Evolutionary conservation across 2,329 filamentous ascomycete species (phyloP), one percentile per base, ranked within the genome.

Genomic region (Raffaelea deltoideospora): DNA sequence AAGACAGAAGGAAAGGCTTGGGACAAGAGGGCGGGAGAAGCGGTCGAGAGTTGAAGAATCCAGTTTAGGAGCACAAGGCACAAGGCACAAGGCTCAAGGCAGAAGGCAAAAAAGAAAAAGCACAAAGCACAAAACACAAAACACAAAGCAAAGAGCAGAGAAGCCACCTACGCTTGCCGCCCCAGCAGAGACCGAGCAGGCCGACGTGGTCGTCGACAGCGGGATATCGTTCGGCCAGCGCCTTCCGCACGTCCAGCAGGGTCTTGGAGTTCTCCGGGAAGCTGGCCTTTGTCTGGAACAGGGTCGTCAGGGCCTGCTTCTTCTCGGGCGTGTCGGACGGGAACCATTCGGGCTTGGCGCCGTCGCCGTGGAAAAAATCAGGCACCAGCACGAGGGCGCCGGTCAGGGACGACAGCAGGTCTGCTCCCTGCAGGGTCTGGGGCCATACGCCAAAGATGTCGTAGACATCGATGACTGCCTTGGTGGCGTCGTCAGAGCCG

Each of bases 121-220:
- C 9, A n/a, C 6, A 31, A n/a, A 32, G 31, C 3, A 32, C 7
- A 21, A 14, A 32, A 32, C 5, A 11, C 4, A 32, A 7, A 3
- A 13, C 5, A 20, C 5, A 21, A n/a, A 32, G 13, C 4, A 6
- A 30, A 30, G n/a, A 17, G 15, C 7, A 18, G n/a, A 5, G 20
- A 30, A 9, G 19, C 5, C 5, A 36, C 39, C 37, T 30, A 57
- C 51, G 47, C 62, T 45, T 67, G 13, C 63, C 63, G 23, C 65
- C 65, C 62, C 64, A 69, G 47, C 66, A 70, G 6, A 67, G 48
- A 3, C 66, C 66, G 37, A 66, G 57, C 5, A 57, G 48, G 1
- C 54, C 65, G 54, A 54, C 47, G 22, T 61, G 64, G 18, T 50
- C 58, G 35, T 57, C 50, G 2, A 61, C 55, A 3, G 37, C 45